Percentiles rank a stretch among this genome's conserved stretches.
phyloP scores from a whole-genome alignment of 768 basidiomycete species.

The Naganishia vaughanmartiniae region DNA sequence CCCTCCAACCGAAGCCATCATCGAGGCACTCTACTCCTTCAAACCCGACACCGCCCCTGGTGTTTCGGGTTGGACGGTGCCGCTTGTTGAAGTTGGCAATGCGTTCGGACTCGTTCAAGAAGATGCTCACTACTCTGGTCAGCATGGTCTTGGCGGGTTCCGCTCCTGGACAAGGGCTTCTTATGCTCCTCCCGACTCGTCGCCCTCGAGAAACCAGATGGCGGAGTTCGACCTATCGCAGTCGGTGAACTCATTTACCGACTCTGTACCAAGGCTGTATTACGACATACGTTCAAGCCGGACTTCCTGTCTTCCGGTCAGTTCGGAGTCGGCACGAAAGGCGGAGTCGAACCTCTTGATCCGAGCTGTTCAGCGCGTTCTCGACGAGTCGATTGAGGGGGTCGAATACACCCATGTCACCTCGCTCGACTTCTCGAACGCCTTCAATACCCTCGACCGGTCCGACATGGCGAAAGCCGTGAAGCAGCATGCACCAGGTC shows the following conservation, averaged over 20 bases:
- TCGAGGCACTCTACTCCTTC: not conserved
- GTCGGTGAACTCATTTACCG: slow-evolving; percentile 40
- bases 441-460: slow-evolving; percentile 35
- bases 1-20: slow-evolving; percentile 8
- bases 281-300: slow-evolving; percentile 21
- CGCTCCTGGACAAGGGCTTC: slow-evolving; percentile 28
- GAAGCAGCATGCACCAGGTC: slow-evolving; percentile 30
- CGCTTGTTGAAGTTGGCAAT: not conserved
- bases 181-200: slow-evolving; percentile 33
- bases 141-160: slow-evolving; percentile 6
- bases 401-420: slow-evolving; percentile 28
- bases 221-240: slow-evolving; percentile 37
- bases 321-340: slow-evolving; percentile 33
- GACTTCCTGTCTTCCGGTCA: slow-evolving; percentile 26
- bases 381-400: slow-evolving; percentile 24
- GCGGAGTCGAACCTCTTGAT: slow-evolving; percentile 35
- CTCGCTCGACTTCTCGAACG: slow-evolving; percentile 37
- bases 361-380: slow-evolving; percentile 26
- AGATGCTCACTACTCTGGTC: slow-evolving; percentile 3
- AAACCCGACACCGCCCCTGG: slow-evolving; percentile 22
- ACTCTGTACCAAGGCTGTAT: slow-evolving; percentile 31
- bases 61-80: slow-evolving; percentile 20
- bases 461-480: slow-evolving; percentile 11
- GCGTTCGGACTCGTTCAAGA: not conserved
- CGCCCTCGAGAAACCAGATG: slow-evolving; percentile 33